Conservation (phyloP, 2,329 filamentous ascomycete genomes). For the Talaromyces sp. region DNA sequence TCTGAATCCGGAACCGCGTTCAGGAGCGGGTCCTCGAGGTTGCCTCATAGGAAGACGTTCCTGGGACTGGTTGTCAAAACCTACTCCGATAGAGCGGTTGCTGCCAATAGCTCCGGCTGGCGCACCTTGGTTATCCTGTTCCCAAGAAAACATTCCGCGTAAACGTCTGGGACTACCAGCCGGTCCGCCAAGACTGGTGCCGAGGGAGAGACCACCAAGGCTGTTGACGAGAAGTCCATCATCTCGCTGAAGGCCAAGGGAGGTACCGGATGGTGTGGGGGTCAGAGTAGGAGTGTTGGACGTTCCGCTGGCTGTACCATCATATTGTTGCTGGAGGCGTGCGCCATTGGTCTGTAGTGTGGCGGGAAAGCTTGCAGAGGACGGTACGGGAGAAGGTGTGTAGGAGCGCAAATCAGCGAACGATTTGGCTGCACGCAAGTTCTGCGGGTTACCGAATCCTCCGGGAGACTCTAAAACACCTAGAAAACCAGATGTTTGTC, state of each 20-base stretch:
- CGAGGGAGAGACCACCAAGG: conserved; percentile 60
- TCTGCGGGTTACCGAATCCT: conserved; percentile 67
- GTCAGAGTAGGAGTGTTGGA: conserved; percentile 67
- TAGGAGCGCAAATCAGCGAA: conserved; percentile 94
- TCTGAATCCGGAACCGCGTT: conserved; percentile 59
- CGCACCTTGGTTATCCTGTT: conserved; percentile 50
- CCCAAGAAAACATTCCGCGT: conserved; percentile 62
- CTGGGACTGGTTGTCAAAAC: conserved; percentile 56
- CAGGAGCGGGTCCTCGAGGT: conserved; percentile 60
- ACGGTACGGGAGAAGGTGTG: conserved; percentile 87
- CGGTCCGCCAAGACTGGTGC: conserved; percentile 46
- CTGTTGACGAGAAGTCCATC: conserved; percentile 63
- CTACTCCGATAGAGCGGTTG: conserved; percentile 61
- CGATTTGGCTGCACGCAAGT: conserved; percentile 89
- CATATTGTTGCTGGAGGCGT: conserved; percentile 59
- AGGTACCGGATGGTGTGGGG: conserved; percentile 54
- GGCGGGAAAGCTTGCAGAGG: conserved; percentile 81
- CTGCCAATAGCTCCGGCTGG: conserved; percentile 59
- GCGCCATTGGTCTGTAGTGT: conserved; percentile 63
- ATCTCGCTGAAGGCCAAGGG: conserved; percentile 52
- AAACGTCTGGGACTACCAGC: conserved; percentile 58
- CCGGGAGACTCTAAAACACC: conserved; percentile 78
- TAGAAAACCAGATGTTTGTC: conserved; percentile 77
- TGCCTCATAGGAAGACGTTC: conserved; percentile 60
- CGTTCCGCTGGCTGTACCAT: conserved; percentile 53